A percentile compares a stretch with the other conserved stretches of the same genome.
These are phyloP conservation scores for Aspergillus sp. DNA, from an alignment of 2,329 filamentous ascomycete species.

Conservation along the genomic window DNA sequence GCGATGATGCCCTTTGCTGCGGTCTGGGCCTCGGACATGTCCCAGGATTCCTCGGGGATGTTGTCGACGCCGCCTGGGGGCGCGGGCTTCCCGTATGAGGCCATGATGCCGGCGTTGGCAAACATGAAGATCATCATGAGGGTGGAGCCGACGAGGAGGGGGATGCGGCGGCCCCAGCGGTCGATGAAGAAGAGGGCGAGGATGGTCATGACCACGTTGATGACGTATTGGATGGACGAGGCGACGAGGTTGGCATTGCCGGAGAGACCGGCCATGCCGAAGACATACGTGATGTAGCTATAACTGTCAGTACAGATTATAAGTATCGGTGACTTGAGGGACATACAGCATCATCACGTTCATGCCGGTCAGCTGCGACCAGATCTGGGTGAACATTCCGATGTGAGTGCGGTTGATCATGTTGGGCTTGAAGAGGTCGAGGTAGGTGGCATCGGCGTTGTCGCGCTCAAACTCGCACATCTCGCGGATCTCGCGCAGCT, in stretches of 20 bases:
- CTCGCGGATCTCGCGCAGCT: constrained; percentile 71
- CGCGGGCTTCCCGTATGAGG: constrained; percentile 29
- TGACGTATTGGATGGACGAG: constrained; percentile 71
- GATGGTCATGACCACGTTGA: constrained; percentile 78
- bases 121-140: constrained; percentile 58
- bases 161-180: constrained; percentile 69
- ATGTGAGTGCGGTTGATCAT: constrained; percentile 74
- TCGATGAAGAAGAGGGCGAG: constrained; percentile 75
- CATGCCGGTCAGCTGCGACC: constrained; percentile 75
- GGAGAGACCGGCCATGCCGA: constrained; percentile 68
- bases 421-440: constrained; percentile 70
- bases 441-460: constrained; percentile 67
- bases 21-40: constrained; percentile 32
- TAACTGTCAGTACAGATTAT: no score
- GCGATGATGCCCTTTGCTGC: constrained; percentile 65
- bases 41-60: constrained; percentile 39
- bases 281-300: constrained; percentile 60
- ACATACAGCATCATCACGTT: constrained; percentile 72
- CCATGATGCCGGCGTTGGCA: constrained; percentile 44
- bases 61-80: constrained; percentile 42
- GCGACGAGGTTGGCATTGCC: constrained; percentile 61
- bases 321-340: no score
- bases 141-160: constrained; percentile 64
- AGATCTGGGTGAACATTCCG: constrained; percentile 71
- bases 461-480: constrained; percentile 71